phyloP scores from a whole-genome alignment of 352 stramenopile genomes.

The Globisporangium spinosum region DNA sequence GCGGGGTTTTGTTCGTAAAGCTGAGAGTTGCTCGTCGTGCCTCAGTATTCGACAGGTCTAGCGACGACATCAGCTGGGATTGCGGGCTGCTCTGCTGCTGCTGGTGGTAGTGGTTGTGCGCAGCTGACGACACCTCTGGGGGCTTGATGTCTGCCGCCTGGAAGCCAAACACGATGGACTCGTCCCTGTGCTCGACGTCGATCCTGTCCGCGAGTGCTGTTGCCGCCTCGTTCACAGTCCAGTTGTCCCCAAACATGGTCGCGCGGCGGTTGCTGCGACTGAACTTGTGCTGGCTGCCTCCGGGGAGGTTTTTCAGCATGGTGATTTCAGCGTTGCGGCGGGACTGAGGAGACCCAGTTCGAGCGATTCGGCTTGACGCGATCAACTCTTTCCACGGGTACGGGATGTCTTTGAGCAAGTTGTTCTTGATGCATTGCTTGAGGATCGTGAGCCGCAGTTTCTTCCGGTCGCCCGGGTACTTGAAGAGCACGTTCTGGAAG shows the following conservation, averaged over 20 bases:
- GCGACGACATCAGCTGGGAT: not conserved
- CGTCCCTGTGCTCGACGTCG: not conserved
- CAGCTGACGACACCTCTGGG: too few species aligned
- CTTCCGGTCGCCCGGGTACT: constrained; percentile 32
- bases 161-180: constrained; percentile 11
- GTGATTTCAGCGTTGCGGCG: not conserved
- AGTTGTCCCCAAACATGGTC: constrained; percentile 6
- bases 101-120: not conserved
- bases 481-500: constrained; percentile 36
- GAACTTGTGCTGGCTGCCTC: not conserved
- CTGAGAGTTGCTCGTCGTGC: not conserved
- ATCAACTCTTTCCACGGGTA: constrained; percentile 8
- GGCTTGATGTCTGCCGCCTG: constrained; percentile 1
- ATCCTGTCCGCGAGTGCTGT: constrained; percentile 3
- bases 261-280: constrained; percentile 5
- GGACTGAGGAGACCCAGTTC: not conserved
- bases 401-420: constrained; percentile 9
- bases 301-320: not conserved
- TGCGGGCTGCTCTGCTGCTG: not conserved
- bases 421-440: constrained; percentile 6
- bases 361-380: not conserved
- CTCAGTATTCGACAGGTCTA: not conserved
- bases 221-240: constrained; percentile 4
- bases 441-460: constrained; percentile 3
- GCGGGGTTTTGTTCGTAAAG: not conserved